phyloP scores from a whole-genome alignment of 257 asterid species.

The Solanum microdontum region DNA sequence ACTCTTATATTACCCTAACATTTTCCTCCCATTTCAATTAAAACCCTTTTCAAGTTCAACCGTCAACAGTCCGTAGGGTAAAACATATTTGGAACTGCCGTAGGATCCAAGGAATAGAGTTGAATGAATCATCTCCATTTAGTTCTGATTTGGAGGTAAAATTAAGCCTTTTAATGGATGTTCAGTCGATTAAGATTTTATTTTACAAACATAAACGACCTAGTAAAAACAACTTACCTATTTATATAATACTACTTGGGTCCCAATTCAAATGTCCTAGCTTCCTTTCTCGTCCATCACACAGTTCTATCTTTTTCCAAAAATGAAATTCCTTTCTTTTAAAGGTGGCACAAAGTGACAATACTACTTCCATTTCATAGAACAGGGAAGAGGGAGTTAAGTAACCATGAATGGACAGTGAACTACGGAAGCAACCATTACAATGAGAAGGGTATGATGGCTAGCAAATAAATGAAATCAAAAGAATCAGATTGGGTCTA shows the following conservation, averaged over 20 bases:
- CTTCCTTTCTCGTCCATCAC: not conserved
- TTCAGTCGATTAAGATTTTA: not conserved
- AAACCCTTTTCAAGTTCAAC: not conserved
- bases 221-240: not conserved
- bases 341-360: not conserved
- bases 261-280: not conserved
- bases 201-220: not conserved
- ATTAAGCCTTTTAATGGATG: not conserved
- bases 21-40: not conserved
- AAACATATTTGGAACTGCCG: not conserved
- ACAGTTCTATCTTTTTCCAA: not conserved
- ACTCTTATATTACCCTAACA: not conserved
- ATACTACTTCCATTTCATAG: not conserved
- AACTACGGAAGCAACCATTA: not conserved
- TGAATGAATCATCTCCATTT: not conserved
- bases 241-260: not conserved
- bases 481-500: not conserved
- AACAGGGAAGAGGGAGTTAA: not conserved
- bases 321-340: not conserved
- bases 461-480: not conserved
- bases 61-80: rapidly evolving
- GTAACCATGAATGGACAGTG: not conserved
- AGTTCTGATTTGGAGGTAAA: not conserved
- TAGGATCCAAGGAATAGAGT: not conserved
- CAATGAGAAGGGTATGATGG: not conserved